Percentiles rank a stretch among this genome's conserved stretches.
These are phyloP conservation scores for Cardamine occulta DNA, from an alignment of 345 rosid genomes.

Conservation along the genomic window DNA sequence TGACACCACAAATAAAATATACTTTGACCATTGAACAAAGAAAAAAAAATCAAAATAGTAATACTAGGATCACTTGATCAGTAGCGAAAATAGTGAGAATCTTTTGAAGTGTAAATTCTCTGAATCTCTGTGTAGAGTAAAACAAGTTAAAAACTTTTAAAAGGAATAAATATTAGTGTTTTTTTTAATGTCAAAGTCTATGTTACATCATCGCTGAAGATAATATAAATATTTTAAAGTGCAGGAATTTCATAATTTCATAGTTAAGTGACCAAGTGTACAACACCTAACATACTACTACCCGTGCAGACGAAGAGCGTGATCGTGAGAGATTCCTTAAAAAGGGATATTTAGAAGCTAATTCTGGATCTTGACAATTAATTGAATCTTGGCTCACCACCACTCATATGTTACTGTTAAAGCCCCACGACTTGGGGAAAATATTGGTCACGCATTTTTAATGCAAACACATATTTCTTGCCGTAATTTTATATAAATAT, in stretches of 20 bases:
- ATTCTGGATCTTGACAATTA: slow-evolving; percentile 10
- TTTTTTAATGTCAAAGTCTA: no score
- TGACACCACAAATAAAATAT: background rate
- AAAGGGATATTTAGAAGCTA: slow-evolving; percentile 13
- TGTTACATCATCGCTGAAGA: no score
- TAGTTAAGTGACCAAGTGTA: background rate
- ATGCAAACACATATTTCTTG: background rate
- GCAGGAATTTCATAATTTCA: no score
- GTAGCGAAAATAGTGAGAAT: background rate
- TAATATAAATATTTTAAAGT: no score
- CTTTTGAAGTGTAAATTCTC: background rate
- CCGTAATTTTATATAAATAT: background rate
- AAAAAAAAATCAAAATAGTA: background rate
- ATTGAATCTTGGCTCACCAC: slow-evolving; percentile 31
- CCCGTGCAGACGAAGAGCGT: background rate
- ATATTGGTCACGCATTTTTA: background rate
- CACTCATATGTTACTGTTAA: slow-evolving; percentile 19
- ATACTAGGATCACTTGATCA: background rate
- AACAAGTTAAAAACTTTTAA: background rate
- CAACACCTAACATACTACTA: background rate
- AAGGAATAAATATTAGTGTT: no score
- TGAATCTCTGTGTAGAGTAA: background rate
- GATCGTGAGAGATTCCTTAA: slow-evolving; percentile 18
- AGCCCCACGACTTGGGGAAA: slow-evolving; percentile 25
- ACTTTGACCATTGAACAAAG: background rate